Evolutionary conservation across 73 alveolate species (phyloP), one percentile per base, ranked within the genome.

Genomic region (Effrenium voratum): DNA sequence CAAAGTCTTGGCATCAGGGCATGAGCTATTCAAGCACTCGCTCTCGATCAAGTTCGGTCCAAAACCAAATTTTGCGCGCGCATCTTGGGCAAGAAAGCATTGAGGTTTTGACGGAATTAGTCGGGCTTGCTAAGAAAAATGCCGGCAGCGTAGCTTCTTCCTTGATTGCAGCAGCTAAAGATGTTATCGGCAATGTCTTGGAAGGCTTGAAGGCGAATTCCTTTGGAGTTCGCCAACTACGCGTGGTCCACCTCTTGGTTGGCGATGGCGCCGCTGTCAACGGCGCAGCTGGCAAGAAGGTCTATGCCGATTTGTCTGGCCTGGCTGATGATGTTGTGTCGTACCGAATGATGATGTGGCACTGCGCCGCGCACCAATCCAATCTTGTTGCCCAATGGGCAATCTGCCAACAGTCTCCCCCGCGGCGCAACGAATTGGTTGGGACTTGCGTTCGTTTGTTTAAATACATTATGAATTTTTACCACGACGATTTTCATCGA

Each of bases 321-420:
- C 34, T 5, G 28, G 49, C 45, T 6, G 26, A 72, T 3, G 34
- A 16, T 6, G 30, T 3, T 8, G 16, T 72, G 26, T 2, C 5
- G 28, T 34, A 34, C 49, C 49, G 49, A 26, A 8, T 72, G 45
- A 12, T 72, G 49, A 16, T 49, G 5, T 72, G 45, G 49, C 28
- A n/a, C 19, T 34, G 82, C 82, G 26, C 44, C 26, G 82, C 82
- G 26, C 82, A 72, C 82, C 82, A 72, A 72, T 45, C 82, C 5
- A 72, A 72, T 34, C 34, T 72, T 6, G 6, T 5, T 34, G 82
- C 34, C 3, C 49, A 22, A 5, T 8, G 3, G 45, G 82, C 82
- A 12, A 72, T 72, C 34, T 24, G 45, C 49, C n/a, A n/a, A n/a
- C 2, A 12, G 44, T 15, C 50, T 12, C 45, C 45, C 10, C 50